Conservation (phyloP, 345 rosid genomes). For the Eucalyptus curtisii region DNA sequence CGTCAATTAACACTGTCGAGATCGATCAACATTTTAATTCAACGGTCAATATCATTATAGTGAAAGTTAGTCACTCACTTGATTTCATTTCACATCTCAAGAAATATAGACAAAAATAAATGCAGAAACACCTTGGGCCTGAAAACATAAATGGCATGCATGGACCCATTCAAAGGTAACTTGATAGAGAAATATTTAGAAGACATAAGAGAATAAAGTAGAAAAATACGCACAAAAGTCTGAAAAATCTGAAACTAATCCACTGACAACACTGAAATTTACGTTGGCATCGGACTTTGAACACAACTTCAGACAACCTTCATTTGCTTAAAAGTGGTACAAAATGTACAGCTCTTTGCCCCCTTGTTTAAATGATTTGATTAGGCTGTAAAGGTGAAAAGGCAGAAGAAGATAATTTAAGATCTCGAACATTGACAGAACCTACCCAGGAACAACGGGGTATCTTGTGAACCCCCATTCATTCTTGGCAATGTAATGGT, state of each 20-base stretch:
- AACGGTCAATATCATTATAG: background rate
- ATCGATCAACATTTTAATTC: too few species aligned
- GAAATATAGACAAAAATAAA: background rate
- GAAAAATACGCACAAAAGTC: background rate
- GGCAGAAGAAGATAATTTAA: background rate
- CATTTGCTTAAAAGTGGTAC: background rate
- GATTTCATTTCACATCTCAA: background rate
- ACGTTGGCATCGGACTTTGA: background rate
- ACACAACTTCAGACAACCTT: background rate
- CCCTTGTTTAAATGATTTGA: background rate
- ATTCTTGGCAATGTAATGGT: slow-evolving; percentile 38
- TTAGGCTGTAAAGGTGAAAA: background rate
- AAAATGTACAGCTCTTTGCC: background rate
- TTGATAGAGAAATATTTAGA: background rate
- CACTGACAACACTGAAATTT: background rate
- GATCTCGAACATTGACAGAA: background rate
- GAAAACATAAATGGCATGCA: background rate
- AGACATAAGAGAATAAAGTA: background rate
- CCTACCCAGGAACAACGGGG: slow-evolving; percentile 85
- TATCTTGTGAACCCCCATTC: slow-evolving; percentile 65
- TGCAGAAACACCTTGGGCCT: background rate
- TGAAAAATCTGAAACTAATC: background rate
- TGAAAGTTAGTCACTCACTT: background rate
- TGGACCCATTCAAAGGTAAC: background rate
- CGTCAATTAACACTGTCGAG: background rate